phyloP scores from a whole-genome alignment of 2,329 filamentous ascomycete genomes.

The Epichloe uncinata region DNA sequence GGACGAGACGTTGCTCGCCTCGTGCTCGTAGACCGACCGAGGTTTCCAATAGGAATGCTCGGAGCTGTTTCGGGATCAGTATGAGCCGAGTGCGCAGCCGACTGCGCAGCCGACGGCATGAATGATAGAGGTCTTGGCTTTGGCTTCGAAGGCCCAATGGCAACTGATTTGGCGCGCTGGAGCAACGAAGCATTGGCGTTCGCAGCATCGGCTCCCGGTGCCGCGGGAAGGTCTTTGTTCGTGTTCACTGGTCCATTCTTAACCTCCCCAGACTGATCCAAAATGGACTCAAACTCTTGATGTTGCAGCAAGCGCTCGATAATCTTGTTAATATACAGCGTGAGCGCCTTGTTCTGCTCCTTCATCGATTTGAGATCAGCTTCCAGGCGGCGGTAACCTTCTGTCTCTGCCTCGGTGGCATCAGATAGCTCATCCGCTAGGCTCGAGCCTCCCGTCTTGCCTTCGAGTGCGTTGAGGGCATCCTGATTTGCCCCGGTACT shows the following conservation, averaged over 20 bases:
- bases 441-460: conserved; percentile 37
- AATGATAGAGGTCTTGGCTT: conserved; percentile 44
- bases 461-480: conserved; percentile 50
- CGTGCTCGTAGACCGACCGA: conserved; percentile 39
- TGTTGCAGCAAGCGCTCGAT: conserved; percentile 90
- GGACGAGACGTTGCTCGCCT: conserved; percentile 36
- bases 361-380: conserved; percentile 65
- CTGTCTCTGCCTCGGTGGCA: conserved; percentile 45
- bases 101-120: conserved; percentile 35
- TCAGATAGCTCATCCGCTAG: conserved; percentile 84
- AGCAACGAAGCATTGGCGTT: conserved; percentile 34
- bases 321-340: conserved; percentile 97
- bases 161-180: conserved; percentile 49
- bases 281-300: conserved; percentile 86
- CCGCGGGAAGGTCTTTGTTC: conserved; percentile 76
- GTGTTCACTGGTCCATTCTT: conserved; percentile 30
- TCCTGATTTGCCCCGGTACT: conserved; percentile 46
- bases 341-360: conserved; percentile 94
- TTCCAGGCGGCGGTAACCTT: conserved; percentile 56
- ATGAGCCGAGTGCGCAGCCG: conserved; percentile 27
- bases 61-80: conserved; percentile 62
- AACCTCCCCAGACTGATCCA: conserved; percentile 61
- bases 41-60: conserved; percentile 55
- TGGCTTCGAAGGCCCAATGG: conserved; percentile 31
- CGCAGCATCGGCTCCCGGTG: conserved; percentile 29